Percentiles rank a stretch among this genome's conserved stretches.
Conservation (phyloP, 352 stramenopile genomes). For the Hyaloperonospora brassicae region DNA sequence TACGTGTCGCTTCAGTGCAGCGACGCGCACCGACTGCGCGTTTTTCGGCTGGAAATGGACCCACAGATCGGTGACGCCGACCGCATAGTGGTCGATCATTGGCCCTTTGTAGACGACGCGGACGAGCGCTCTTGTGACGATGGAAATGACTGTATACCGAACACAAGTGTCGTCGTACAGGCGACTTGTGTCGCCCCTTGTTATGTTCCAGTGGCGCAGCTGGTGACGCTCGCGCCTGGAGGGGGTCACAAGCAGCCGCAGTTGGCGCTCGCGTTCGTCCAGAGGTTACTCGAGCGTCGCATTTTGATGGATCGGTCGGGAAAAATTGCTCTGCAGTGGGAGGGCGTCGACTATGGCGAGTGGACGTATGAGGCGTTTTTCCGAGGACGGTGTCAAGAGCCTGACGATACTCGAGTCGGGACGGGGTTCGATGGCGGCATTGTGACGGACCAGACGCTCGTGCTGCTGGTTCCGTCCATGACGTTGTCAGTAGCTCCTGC, state of each 20-base stretch:
- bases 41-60: slow-evolving; percentile 47
- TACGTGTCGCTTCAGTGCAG: slow-evolving; percentile 21
- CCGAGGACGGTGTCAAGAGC: slow-evolving; percentile 10
- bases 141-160: too few species aligned
- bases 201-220: slow-evolving; percentile 36
- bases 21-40: slow-evolving; percentile 5
- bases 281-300: slow-evolving; percentile 41
- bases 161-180: slow-evolving; percentile 1
- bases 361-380: slow-evolving; percentile 55
- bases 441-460: slow-evolving; percentile 51
- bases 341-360: slow-evolving; percentile 51
- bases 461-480: slow-evolving; percentile 46
- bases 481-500: slow-evolving; percentile 5
- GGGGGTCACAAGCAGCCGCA: slow-evolving; percentile 25
- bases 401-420: not conserved
- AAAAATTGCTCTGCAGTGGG: slow-evolving; percentile 28
- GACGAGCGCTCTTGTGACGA: too few species aligned
- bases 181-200: slow-evolving; percentile 21
- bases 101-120: slow-evolving; percentile 17
- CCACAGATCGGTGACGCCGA: slow-evolving; percentile 10
- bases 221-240: slow-evolving; percentile 38
- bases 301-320: slow-evolving; percentile 26
- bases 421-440: slow-evolving; percentile 28
- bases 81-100: slow-evolving; percentile 42
- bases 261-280: slow-evolving; percentile 43